Conservation (phyloP, 179 eudicot species). For the Drosera spatulata region DNA sequence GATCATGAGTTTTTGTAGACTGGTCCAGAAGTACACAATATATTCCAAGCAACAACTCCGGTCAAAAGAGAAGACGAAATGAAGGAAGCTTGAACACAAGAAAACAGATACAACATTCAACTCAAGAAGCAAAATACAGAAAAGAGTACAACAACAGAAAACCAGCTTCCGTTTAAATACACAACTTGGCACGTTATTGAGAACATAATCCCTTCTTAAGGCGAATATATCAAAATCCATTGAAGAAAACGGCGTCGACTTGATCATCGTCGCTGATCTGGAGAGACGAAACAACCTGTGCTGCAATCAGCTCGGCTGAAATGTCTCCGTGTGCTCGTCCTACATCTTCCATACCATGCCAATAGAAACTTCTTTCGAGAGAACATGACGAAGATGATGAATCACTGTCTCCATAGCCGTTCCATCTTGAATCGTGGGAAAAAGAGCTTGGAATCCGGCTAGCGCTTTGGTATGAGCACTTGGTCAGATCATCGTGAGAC, state of each 20-base stretch:
- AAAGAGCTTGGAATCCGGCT: slow-evolving; percentile 33
- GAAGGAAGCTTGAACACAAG: too few species aligned
- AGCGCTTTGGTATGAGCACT: slow-evolving; percentile 30
- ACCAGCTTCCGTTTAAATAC: too few species aligned
- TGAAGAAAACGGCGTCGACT: slow-evolving; percentile 38
- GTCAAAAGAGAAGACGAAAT: too few species aligned
- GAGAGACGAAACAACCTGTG: slow-evolving; percentile 79
- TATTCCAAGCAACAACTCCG: too few species aligned
- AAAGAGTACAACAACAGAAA: too few species aligned
- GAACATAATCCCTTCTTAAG: too few species aligned
- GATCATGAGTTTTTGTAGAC: too few species aligned
- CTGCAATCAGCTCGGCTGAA: slow-evolving; percentile 64
- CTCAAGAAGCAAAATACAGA: too few species aligned
- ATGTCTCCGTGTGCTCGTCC: slow-evolving; percentile 31
- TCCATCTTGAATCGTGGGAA: slow-evolving; percentile 31
- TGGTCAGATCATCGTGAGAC: slow-evolving; percentile 33
- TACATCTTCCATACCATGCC: slow-evolving; percentile 36
- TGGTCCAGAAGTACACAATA: too few species aligned
- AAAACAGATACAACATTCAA: too few species aligned
- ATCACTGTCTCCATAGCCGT: slow-evolving; percentile 26
- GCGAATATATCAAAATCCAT: slow-evolving; percentile 28
- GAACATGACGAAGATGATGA: slow-evolving; percentile 27
- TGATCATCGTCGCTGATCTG: slow-evolving; percentile 60
- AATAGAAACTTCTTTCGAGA: slow-evolving; percentile 20
- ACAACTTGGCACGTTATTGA: too few species aligned